Conservation (phyloP, 2,329 filamentous ascomycete species). For the Basipetospora sp. region DNA sequence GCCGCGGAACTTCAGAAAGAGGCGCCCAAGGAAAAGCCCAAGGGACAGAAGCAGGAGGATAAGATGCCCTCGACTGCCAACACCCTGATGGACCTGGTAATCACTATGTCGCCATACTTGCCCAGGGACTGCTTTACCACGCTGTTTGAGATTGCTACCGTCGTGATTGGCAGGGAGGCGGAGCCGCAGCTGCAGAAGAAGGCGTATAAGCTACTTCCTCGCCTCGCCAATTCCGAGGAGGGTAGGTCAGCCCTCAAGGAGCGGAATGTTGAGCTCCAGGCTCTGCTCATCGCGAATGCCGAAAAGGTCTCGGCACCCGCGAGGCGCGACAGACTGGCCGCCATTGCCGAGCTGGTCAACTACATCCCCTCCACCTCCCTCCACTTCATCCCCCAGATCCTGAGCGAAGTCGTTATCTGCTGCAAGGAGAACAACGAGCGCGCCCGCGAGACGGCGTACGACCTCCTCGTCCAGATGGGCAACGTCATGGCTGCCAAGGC, state of each 20-base stretch:
- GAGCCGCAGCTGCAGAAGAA: constrained; percentile 97
- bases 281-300: constrained; percentile 62
- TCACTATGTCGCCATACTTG: constrained; percentile 88
- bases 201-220: constrained; percentile 92
- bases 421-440: constrained; percentile 98
- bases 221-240: constrained; percentile 65
- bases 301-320: constrained; percentile 80
- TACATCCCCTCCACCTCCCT: constrained; percentile 64
- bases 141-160: constrained; percentile 73
- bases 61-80: constrained; percentile 86
- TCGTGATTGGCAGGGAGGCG: constrained; percentile 65
- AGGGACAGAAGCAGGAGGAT: constrained; percentile 43
- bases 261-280: constrained; percentile 63
- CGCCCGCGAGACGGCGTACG: constrained; percentile 76
- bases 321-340: constrained; percentile 69
- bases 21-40: constrained; percentile 46
- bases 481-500: constrained; percentile 55
- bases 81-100: constrained; percentile 90
- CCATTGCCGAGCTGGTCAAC: constrained; percentile 66
- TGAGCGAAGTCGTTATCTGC: constrained; percentile 88
- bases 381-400: constrained; percentile 81
- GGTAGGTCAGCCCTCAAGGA: constrained; percentile 64
- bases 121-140: constrained; percentile 71
- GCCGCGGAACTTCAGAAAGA: constrained; percentile 49
- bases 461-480: constrained; percentile 77